These are phyloP conservation scores for Pouteria glomerata DNA, from an alignment of 148 eudicot species.

Conservation along the genomic window DNA sequence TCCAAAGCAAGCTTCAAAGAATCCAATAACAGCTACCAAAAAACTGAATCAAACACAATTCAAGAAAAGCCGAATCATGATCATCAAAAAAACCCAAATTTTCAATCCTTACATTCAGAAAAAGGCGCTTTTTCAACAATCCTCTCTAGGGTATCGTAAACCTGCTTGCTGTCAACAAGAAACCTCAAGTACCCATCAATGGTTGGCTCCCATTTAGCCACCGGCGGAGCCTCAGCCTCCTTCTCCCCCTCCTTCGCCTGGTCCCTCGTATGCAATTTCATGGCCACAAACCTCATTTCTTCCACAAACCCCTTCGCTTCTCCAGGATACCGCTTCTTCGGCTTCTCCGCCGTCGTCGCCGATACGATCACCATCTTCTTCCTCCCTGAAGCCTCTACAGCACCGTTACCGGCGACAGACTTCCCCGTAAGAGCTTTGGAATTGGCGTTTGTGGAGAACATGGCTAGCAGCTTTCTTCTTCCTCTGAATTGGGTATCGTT, in stretches of 20 bases:
- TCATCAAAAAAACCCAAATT: background rate
- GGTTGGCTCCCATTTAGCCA: conserved; percentile 76
- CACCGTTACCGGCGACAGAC: no score
- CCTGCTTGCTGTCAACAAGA: conserved; percentile 87
- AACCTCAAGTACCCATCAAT: conserved; percentile 89
- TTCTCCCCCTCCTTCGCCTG: conserved; percentile 83
- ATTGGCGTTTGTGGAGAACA: no score
- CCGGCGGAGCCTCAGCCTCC: conserved; percentile 50
- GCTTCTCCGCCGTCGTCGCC: conserved; percentile 28
- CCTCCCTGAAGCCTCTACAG: conserved; percentile 13
- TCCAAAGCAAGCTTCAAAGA: background rate
- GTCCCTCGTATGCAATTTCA: conserved; percentile 81
- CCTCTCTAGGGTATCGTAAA: conserved; percentile 73
- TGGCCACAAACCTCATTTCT: conserved; percentile 95
- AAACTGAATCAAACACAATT: no score
- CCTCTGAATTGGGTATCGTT: conserved; percentile 21
- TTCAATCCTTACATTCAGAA: conserved; percentile 89
- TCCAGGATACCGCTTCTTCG: conserved; percentile 46
- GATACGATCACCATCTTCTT: conserved; percentile 25
- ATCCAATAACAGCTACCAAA: no score
- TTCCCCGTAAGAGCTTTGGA: no score
- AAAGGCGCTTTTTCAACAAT: conserved; percentile 65
- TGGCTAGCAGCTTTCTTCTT: no score
- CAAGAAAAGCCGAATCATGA: background rate
- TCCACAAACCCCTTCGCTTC: conserved; percentile 86